Base-by-base conservation (phyloP, 768 basidiomycete genomes). In the Tricholoma bakamatsutake region DNA sequence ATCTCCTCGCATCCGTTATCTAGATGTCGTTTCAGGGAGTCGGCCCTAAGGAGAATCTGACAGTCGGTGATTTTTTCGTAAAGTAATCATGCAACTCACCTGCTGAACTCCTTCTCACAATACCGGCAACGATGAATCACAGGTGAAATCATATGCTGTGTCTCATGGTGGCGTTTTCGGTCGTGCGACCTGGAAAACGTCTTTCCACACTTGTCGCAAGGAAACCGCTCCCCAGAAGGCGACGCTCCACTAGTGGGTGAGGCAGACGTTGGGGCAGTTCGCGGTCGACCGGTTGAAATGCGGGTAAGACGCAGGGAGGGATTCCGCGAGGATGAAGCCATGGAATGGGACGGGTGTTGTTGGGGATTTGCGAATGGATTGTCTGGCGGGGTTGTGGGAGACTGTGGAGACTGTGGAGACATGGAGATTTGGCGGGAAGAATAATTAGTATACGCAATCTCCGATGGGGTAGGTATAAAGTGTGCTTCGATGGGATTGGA, bases 151-250 rank as follows among this genome's bases (percentile, higher is more conserved):
- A 83, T 76, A 63, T 90, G 88, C 62, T 88, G 85, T 13, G 85
- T 88, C 69, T 90, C 88, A 61, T 82, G 81, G 70, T 92, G 89
- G 59, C 89, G 80, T 71, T 90, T 88, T 60, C 87, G 81, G 70
- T 92, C 89, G 69, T 90, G 88, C 56, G 85, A 78, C 59, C 89
- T 81, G 33, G 87, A 88, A 68, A 91, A 91, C 24, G 87, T 85
- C 69, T 87, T 86, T 52, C 84, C 83, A 67, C 89, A 91, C 60
- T 80, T 79, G 55, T 86, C 81, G 71, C 89, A 91, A 54, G 78
- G 75, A 72, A 79, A 88, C 37, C 87, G 81, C 64, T 89, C 87
- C 49, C 78, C 79, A 47, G 76, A 70, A 52, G 78, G 70, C 55
- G 74, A 75, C 43, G 73, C 65, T 35, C 69, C 62, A 17, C 72